These are phyloP conservation scores for Saccharomyces cerevisiae DNA, from an alignment of 805 yeast genomes.

Conservation along the genomic window DNA sequence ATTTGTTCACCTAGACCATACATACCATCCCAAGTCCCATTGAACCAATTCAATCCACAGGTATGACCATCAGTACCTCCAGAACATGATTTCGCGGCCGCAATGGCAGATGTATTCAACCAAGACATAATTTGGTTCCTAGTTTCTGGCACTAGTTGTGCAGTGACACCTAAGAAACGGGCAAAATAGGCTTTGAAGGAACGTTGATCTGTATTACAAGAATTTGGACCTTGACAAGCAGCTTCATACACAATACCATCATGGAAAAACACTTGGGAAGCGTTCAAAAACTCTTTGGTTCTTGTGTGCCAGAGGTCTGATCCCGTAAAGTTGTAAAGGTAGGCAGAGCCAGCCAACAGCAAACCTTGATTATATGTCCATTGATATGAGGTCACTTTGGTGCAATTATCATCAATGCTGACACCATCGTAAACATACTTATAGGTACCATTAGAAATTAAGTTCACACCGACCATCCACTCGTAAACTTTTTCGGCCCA, in stretches of 20 bases:
- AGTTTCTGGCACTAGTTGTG: slow-evolving; percentile 56
- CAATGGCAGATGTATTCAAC: slow-evolving; percentile 46
- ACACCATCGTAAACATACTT: slow-evolving; percentile 60
- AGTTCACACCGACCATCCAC: slow-evolving; percentile 57
- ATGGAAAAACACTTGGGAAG: slow-evolving; percentile 50
- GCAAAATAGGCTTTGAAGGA: slow-evolving; percentile 83
- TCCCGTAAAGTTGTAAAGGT: slow-evolving; percentile 62
- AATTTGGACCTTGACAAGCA: slow-evolving; percentile 60
- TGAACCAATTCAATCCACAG: slow-evolving; percentile 78
- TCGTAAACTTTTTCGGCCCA: slow-evolving; percentile 72
- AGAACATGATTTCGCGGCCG: slow-evolving; percentile 73
- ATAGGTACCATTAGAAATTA: slow-evolving; percentile 35
- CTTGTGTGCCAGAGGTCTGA: slow-evolving; percentile 60
- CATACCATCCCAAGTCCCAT: slow-evolving; percentile 56
- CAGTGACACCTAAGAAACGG: slow-evolving; percentile 66
- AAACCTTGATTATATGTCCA: slow-evolving; percentile 89
- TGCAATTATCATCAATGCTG: slow-evolving; percentile 50
- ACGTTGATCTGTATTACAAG: slow-evolving; percentile 81
- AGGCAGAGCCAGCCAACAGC: slow-evolving; percentile 72
- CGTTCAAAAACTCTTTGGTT: slow-evolving; percentile 45
- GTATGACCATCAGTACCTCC: slow-evolving; percentile 87
- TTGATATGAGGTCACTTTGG: slow-evolving; percentile 47
- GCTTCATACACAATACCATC: slow-evolving; percentile 64
- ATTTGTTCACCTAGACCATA: slow-evolving; percentile 91
- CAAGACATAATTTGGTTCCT: slow-evolving; percentile 27